These are phyloP conservation scores for Lycium barbarum DNA, from an alignment of 257 asterid genomes.

Conservation along the genomic window DNA sequence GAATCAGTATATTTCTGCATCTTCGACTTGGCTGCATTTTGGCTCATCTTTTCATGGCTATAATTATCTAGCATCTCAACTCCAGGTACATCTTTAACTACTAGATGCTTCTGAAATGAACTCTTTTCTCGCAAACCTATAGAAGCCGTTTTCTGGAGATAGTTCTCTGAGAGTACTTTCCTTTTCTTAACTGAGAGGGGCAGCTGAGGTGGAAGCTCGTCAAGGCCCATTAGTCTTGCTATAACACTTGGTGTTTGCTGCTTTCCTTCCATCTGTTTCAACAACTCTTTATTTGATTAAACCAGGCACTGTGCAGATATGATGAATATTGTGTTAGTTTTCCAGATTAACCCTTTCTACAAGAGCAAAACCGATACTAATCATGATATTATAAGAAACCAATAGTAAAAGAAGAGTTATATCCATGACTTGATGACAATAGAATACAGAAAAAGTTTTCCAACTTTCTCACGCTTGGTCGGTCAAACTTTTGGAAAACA, in stretches of 20 bases:
- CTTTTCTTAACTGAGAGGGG: conserved; percentile 34
- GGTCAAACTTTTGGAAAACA: too few relatives aligned
- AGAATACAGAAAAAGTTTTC: neutral
- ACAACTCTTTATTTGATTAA: conserved; percentile 41
- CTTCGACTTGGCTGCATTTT: conserved; percentile 31
- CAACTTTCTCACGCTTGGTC: too few relatives aligned
- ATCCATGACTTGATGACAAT: neutral
- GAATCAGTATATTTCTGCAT: conserved; percentile 27
- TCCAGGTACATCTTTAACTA: conserved; percentile 33
- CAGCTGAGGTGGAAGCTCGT: conserved; percentile 49
- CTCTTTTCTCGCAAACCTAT: conserved; percentile 57
- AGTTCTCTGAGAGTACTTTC: conserved; percentile 65
- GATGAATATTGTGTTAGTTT: conserved; percentile 3
- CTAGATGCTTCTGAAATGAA: conserved; percentile 38
- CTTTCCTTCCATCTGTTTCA: conserved; percentile 52
- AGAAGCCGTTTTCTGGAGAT: conserved; percentile 60
- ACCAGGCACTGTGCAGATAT: conserved; percentile 37
- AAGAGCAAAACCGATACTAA: neutral
- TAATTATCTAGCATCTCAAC: conserved; percentile 26
- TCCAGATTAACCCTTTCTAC: neutral
- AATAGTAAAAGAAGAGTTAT: neutral
- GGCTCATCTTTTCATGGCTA: neutral
- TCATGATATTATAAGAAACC: too few relatives aligned
- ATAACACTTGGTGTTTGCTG: conserved; percentile 61
- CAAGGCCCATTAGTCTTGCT: conserved; percentile 61